Evolutionary conservation across 2,329 filamentous ascomycete species (phyloP), one percentile per base, ranked within the genome.

Genomic region (Falciphora oryzae): DNA sequence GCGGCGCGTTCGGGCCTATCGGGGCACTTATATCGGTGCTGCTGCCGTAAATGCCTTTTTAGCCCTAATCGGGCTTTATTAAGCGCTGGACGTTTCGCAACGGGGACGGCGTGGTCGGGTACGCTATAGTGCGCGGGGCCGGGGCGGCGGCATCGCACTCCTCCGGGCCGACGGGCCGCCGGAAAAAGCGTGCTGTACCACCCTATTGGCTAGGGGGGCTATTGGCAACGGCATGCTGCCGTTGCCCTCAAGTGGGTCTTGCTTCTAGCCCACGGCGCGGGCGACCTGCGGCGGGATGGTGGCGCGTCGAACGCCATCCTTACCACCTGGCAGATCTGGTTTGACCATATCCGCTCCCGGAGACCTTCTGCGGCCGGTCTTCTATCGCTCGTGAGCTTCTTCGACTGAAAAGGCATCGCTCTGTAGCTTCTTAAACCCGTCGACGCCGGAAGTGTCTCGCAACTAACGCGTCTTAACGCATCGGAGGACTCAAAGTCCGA

Each of bases 351-450:
- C 27, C 57, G 25, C 57, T 59, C 57, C 27, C 25, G 31, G 31
- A 8, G 28, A 29, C 57, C 11, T 18, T 59, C 57, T 13, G 27
- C 57, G 25, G 57, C 57, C 7, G 57, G 31, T 59, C 27, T 59
- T 10, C 57, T 59, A 31, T 59, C 57, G 10, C 28, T 59, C 10
- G 31, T 59, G 27, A 59, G 57, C 28, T 59, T 59, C 28, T 59
- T 59, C 28, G 29, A 59, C 29, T 18, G 27, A 10, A 8, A 59
- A 67, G 75, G 73, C 10, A 80, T 82, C 31, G 75, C 76, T 0
- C 72, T 74, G 32, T 67, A 38, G 18, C 64, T 77, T 25, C 64
- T 80, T 57, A 65, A 62, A 18, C 13, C 63, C 8, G 25, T 65
- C 56, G 64, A 65, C 11, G 53, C 61, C 14, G 56, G 22, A 16